Evolutionary conservation across 164 flowering plant species (phyloP), one percentile per base, ranked within the genome.

Genomic region (Vitis rotundifolia): DNA sequence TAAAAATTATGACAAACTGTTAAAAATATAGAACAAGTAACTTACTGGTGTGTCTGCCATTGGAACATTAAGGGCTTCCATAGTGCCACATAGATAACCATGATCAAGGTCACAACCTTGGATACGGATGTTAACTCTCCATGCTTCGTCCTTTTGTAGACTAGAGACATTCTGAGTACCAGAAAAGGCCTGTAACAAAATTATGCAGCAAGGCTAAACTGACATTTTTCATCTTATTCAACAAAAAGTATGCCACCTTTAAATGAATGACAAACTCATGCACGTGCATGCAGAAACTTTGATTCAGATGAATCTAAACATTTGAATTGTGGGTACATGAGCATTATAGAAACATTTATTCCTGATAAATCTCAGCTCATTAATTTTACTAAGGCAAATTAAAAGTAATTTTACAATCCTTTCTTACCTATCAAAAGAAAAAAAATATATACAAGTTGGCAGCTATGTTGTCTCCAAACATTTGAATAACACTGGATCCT

Each of bases 1-100:
- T 3, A 37, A 37, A 37, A 37, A 37, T 4, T 37, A 37, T 37
- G n/a, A n/a, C n/a, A n/a, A n/a, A n/a, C n/a, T n/a, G n/a, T n/a
- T n/a, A n/a, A n/a, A n/a, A n/a, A n/a, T n/a, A n/a, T n/a, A n/a
- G n/a, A n/a, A n/a, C n/a, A n/a, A n/a, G n/a, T n/a, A n/a, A n/a
- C 88, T 86, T 81, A 93, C 98, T 1, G 99, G 97, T 50, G 97
- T 93, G 73, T 96, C 98, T 16, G 99, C 97, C 89, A 91, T 87
- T 9, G 98, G 99, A 78, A 91, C 99, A 86, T 96, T 96, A 16
- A 93, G 89, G 57, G 99, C 98, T 80, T 95, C 99, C 99, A 95
- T 95, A 11, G 99, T 95, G 61, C 99, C 99, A 81, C 97, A 93
- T 14, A 93, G 80, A 78, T 95, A 93, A 15, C 99, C 99, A 82